Conservation (phyloP, 805 yeast genomes). For the Saccharomyces mikatae region DNA sequence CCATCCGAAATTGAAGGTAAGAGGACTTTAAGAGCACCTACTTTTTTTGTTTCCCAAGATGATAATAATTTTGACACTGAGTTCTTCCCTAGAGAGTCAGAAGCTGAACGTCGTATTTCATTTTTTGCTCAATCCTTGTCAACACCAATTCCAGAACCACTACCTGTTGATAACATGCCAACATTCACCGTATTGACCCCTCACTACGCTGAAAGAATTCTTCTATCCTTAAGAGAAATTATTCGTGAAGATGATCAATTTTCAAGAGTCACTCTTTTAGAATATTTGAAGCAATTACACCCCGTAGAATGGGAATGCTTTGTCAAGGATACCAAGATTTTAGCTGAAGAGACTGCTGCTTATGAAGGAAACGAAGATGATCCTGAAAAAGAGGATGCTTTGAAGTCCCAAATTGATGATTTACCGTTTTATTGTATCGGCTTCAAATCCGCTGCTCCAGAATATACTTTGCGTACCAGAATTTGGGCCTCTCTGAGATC, state of each 20-base stretch:
- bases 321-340: conserved; percentile 88
- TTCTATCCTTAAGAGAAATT: conserved; percentile 88
- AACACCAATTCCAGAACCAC: conserved; percentile 97
- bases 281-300: conserved; percentile 88
- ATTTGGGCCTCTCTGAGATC: conserved; percentile 98
- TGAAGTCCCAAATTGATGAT: conserved; percentile 82
- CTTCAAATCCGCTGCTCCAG: conserved; percentile 95
- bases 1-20: conserved; percentile 97
- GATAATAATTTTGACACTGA: conserved; percentile 90
- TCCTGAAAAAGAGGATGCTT: conserved; percentile 53
- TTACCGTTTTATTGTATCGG: conserved; percentile 94
- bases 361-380: conserved; percentile 40
- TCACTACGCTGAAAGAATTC: conserved; percentile 90
- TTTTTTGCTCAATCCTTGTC: conserved; percentile 98
- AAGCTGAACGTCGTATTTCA: conserved; percentile 98
- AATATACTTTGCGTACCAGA: conserved; percentile 90
- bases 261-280: conserved; percentile 87
- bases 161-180: conserved; percentile 99
- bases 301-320: conserved; percentile 98
- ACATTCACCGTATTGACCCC: conserved; percentile 95
- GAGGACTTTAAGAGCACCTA: conserved; percentile 97
- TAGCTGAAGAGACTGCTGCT: conserved; percentile 90
- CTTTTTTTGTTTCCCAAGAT: conserved; percentile 96
- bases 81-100: conserved; percentile 93
- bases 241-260: conserved; percentile 96